Evolutionary conservation across 176 grass and related monocot genomes (phyloP), one percentile per base, ranked within the genome.

Genomic region (Tillandsia leiboldiana): DNA sequence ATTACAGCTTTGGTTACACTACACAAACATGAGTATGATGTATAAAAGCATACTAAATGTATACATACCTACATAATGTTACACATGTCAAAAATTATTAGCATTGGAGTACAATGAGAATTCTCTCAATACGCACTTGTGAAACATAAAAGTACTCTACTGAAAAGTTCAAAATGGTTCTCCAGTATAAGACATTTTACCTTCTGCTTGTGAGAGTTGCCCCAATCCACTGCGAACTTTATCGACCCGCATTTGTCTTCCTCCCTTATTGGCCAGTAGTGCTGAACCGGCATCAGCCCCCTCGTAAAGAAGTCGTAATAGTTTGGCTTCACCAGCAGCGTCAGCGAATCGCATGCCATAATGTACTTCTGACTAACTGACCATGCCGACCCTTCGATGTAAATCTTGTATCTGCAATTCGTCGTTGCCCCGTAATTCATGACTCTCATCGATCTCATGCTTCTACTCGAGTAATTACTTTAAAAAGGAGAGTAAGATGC

Each of bases 301-400:
- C 90, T 87, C 13, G 84, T 81, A 80, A 86, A 99, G 82, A 99
- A 99, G 68, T 99, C 94, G 64, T 90, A 86, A 69, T 84, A 99
- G 65, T 69, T 90, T 13, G 89, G 82, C 48, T 75, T 90, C 70
- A 93, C 72, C 63, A 99, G 50, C 51, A 99, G 48, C 64, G 87
- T 80, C 82, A 88, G 74, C 6, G 89, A 99, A 85, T 99, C 80
- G 51, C 94, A 99, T 75, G 87, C 89, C 68, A 99, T 69, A 78
- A 93, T 99, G 72, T 99, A 99, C 62, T 90, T 99, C 74, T 90
- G 72, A 79, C 94, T 99, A 56, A 99, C 79, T 8, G 94, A 99
- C 87, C 90, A 99, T n/a, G 89, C 90, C 14, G 75, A 75, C 9
- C 94, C 94, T 79, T 99, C 94, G 8, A 93, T 75, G 77, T 93